Evolutionary conservation across 768 basidiomycete genomes (phyloP).

Genomic region (Rhodotorula diobovata): DNA sequence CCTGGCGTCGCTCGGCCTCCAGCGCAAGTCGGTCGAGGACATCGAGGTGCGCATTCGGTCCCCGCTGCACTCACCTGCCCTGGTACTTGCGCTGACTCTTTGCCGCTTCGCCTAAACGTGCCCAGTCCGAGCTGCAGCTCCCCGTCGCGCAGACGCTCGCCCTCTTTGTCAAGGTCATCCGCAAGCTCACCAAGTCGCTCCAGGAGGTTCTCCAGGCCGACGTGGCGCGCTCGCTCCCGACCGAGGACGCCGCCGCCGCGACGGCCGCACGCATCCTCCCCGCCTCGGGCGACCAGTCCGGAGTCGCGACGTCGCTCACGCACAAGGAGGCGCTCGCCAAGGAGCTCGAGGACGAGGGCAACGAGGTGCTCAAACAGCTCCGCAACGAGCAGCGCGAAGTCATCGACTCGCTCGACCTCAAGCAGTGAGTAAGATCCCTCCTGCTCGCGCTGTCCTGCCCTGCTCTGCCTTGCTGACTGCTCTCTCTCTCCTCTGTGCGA

Average conservation of each 20-base stretch:
- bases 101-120: too few species aligned
- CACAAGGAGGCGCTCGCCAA: slow-evolving; percentile 53
- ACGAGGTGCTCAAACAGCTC: slow-evolving; percentile 55
- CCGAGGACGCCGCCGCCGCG: slow-evolving; percentile 18
- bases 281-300: not conserved
- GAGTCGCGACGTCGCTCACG: slow-evolving; percentile 17
- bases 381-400: slow-evolving; percentile 68
- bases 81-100: not conserved
- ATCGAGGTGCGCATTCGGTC: slow-evolving; percentile 60
- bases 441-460: not conserved
- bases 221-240: slow-evolving; percentile 35
- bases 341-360: slow-evolving; percentile 73
- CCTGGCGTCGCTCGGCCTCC: slow-evolving; percentile 78
- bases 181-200: slow-evolving; percentile 61
- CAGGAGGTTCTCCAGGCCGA: slow-evolving; percentile 44
- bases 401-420: slow-evolving; percentile 79
- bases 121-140: slow-evolving; percentile 65
- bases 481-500: not conserved
- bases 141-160: slow-evolving; percentile 84
- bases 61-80: not conserved
- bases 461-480: not conserved
- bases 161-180: slow-evolving; percentile 81
- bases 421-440: slow-evolving; percentile 61
- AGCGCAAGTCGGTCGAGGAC: slow-evolving; percentile 82
- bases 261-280: slow-evolving; percentile 7